These are phyloP conservation scores for Mucor racemosus DNA, from an alignment of 371 early-diverging fungal species.

Conservation along the genomic window DNA sequence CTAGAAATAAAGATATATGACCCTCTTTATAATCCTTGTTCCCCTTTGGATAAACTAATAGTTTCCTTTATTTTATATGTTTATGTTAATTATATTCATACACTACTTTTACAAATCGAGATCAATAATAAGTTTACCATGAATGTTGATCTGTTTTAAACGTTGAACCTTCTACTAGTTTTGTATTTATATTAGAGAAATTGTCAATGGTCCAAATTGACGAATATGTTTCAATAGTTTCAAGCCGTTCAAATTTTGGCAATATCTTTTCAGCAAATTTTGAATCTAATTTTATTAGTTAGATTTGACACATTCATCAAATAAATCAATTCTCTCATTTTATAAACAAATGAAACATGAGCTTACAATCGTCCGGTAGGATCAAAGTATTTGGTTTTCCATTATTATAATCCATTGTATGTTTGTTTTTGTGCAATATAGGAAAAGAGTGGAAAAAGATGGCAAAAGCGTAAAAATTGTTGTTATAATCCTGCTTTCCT, in stretches of 20 bases:
- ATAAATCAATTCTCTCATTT: too few species aligned
- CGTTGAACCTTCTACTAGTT: constrained; percentile 48
- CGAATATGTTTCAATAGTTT: background rate
- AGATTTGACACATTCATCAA: too few species aligned
- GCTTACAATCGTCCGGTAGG: background rate
- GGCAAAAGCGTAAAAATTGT: background rate
- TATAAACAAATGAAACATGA: background rate
- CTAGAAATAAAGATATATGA: constrained; percentile 76
- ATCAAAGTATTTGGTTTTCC: background rate
- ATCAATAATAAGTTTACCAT: constrained; percentile 39
- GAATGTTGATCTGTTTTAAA: constrained; percentile 59
- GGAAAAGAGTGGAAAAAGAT: background rate
- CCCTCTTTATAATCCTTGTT: constrained; percentile 62
- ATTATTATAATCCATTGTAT: too few species aligned
- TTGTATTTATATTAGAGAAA: background rate
- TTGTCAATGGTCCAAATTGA: background rate
- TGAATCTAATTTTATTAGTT: background rate
- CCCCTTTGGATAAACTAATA: constrained; percentile 89
- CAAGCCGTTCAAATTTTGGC: background rate
- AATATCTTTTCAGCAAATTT: background rate
- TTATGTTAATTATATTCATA: too few species aligned
- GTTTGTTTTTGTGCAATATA: background rate
- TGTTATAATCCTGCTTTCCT: background rate
- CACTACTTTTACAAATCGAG: too few species aligned
- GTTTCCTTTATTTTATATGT: constrained; percentile 58